Percentiles rank a stretch among this genome's conserved stretches.
Evolutionary conservation across 768 basidiomycete species (phyloP).

Genomic region (Cytidiella melzeri): DNA sequence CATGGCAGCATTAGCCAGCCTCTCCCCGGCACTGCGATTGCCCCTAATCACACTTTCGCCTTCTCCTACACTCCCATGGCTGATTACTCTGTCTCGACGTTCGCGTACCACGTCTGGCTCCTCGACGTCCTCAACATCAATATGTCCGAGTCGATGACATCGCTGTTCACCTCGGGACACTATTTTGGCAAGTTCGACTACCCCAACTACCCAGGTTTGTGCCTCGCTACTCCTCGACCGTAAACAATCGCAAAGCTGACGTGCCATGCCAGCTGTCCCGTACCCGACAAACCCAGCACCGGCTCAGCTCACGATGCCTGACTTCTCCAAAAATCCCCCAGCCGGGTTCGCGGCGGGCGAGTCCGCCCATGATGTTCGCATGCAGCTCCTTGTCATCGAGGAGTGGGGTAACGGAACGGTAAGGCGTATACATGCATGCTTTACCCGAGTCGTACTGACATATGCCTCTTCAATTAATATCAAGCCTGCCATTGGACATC

Average conservation of each 20-base stretch:
- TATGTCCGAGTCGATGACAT: slow-evolving; percentile 22
- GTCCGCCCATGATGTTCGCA: slow-evolving; percentile 25
- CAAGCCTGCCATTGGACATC: no score
- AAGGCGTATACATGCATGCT: no score
- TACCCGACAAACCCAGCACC: slow-evolving; percentile 34
- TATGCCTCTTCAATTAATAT: no score
- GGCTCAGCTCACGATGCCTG: slow-evolving; percentile 36
- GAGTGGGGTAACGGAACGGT: slow-evolving; percentile 36
- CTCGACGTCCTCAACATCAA: slow-evolving; percentile 26
- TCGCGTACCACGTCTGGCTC: slow-evolving; percentile 37
- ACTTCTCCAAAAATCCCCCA: slow-evolving; percentile 35
- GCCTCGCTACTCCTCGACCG: no score
- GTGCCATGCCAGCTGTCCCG: slow-evolving; percentile 41
- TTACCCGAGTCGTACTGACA: no score
- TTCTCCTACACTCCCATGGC: slow-evolving; percentile 35
- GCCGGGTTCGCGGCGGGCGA: slow-evolving; percentile 36
- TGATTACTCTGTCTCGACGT: slow-evolving; percentile 38
- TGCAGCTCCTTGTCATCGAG: slow-evolving; percentile 36
- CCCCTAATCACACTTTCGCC: slow-evolving; percentile 35
- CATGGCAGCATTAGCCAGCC: slow-evolving; percentile 26
- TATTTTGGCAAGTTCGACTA: slow-evolving; percentile 40
- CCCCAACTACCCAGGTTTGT: slow-evolving; percentile 31
- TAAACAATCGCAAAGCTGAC: no score
- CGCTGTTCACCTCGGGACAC: slow-evolving; percentile 30
- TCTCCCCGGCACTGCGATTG: slow-evolving; percentile 29